phyloP scores from a whole-genome alignment of 345 rosid species.

The Gossypium raimondii region DNA sequence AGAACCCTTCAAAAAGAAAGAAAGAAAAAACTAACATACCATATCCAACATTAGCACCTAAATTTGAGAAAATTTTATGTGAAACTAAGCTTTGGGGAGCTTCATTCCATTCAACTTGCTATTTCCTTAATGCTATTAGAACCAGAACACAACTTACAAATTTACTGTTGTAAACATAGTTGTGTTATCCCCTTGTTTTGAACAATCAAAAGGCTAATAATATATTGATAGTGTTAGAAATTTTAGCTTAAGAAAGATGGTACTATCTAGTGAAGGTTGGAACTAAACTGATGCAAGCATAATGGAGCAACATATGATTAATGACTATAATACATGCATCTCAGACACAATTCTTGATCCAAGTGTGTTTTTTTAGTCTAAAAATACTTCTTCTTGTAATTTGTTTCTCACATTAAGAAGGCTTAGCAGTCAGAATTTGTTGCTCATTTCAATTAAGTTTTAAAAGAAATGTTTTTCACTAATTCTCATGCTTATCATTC shows the following conservation, averaged over 20 bases:
- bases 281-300: background rate
- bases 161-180: background rate
- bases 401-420: background rate
- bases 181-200: background rate
- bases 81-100: background rate
- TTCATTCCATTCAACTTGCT: background rate
- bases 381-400: background rate
- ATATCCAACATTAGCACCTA: background rate
- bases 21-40: background rate
- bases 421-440: no score
- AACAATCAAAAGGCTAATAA: background rate
- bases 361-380: background rate
- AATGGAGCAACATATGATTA: background rate
- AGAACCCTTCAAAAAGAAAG: no score
- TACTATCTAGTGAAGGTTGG: background rate
- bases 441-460: no score
- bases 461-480: background rate
- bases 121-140: background rate
- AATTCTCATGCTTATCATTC: slow-evolving; percentile 4
- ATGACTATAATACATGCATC: background rate
- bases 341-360: background rate
- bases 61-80: no score
- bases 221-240: background rate
- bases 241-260: background rate
- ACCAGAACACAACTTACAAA: background rate